These are phyloP conservation scores for Blastobotrys americana DNA, from an alignment of 805 yeast species.

Conservation along the genomic window DNA sequence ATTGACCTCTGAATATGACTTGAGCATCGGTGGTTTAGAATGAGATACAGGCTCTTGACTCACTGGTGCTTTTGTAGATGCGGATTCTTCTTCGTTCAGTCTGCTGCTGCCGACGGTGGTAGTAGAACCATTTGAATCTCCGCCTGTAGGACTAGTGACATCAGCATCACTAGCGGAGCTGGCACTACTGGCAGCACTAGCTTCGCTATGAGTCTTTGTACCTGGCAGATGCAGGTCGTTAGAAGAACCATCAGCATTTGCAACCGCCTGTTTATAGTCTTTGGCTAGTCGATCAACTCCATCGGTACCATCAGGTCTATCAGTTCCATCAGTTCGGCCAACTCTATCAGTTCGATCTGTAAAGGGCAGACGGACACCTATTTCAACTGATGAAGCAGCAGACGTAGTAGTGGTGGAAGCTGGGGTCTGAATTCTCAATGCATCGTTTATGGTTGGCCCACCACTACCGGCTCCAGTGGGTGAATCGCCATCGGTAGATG, in stretches of 20 bases:
- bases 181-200: neutral
- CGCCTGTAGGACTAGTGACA: neutral
- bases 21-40: constrained; percentile 5
- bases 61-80: constrained; percentile 1
- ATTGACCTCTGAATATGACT: constrained; percentile 6
- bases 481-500: constrained; percentile 23
- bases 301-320: neutral
- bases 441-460: constrained; percentile 22
- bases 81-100: too few relatives aligned
- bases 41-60: constrained; percentile 7
- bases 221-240: neutral
- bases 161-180: neutral
- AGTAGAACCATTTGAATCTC: neutral
- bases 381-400: constrained; percentile 23
- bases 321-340: constrained; percentile 5
- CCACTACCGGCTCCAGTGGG: constrained; percentile 18
- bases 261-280: constrained; percentile 4
- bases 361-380: constrained; percentile 28
- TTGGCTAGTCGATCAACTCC: constrained; percentile 6
- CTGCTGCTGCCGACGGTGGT: too few relatives aligned
- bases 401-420: constrained; percentile 23
- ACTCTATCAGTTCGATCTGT: constrained; percentile 8
- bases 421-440: constrained; percentile 29
- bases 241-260: neutral
- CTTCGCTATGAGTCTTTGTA: too few relatives aligned